Base-by-base conservation (phyloP, 2,329 filamentous ascomycete genomes). In the Alternaria postmessia region DNA sequence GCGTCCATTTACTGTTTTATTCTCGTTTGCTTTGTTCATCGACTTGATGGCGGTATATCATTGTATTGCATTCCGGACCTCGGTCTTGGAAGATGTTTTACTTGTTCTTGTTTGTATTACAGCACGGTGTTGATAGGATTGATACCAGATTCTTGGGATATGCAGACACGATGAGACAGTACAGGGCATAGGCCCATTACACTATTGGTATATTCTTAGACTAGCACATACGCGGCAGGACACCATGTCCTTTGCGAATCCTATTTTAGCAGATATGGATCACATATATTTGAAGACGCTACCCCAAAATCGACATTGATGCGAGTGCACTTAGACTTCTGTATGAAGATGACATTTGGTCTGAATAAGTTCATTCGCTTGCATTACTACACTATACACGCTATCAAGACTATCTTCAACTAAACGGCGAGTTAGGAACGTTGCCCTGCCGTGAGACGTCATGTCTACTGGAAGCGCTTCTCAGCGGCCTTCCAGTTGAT, bases 401-500 rank as follows among this genome's bases (percentile, higher is more conserved):
- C 44, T 51, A 26, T 46, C 11, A 20, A 46, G 22, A 51, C 16
- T 22, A 8, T 1, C 7, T 32, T 6, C n/a, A 3, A 8, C 8
- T 8, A 5, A 42, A 38, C 30, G 53, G 52, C 46, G 52, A 51
- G 52, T 51, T 59, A 44, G 52, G 51, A 59, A 47, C 57, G 12
- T 12, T 12, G 38, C 43, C 44, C 57, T 51, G 44, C 52, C 57
- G 52, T 22, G 14, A 42, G 7, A n/a, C 14, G 7, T 24, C 6
- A 26, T 4, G 9, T 51, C 32, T 63, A 86, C 72, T 83, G 80
- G 75, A 92, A 93, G 67, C 92, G 88, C 85, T 89, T 88, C 79
- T 91, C 89, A 44, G 93, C 94, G 32, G 91, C 88, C 87, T 93
- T 93, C 94, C 94, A 97, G 88, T 97, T 97, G 80, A 97, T 84